Conservation (phyloP, 805 yeast species). For the Metschnikowia anglica region DNA sequence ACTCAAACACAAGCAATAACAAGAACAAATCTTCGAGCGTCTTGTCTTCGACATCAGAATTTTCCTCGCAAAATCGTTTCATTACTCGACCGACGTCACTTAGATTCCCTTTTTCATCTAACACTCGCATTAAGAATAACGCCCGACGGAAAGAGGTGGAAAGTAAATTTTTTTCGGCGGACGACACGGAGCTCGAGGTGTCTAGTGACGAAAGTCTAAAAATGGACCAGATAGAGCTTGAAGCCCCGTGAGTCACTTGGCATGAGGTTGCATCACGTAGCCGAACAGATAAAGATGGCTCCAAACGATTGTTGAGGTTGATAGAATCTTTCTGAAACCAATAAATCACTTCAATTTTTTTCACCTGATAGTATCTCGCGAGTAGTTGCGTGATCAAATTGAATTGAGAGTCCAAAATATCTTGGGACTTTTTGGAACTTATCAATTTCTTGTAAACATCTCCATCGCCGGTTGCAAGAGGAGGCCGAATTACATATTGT, state of each 20-base stretch:
- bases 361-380: constrained; percentile 82
- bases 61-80: constrained; percentile 27
- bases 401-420: constrained; percentile 59
- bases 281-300: constrained; percentile 33
- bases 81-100: constrained; percentile 50
- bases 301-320: constrained; percentile 51
- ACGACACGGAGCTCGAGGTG: not conserved
- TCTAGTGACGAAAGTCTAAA: constrained; percentile 18
- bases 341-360: constrained; percentile 52
- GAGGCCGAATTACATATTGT: constrained; percentile 57
- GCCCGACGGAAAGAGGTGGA: constrained; percentile 37
- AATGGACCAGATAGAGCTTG: constrained; percentile 5
- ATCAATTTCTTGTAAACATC: constrained; percentile 59
- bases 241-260: not conserved
- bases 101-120: constrained; percentile 31
- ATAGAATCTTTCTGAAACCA: constrained; percentile 52
- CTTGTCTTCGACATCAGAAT: constrained; percentile 18
- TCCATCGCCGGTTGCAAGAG: constrained; percentile 61
- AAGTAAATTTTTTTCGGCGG: constrained; percentile 6
- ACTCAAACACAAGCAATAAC: constrained; percentile 42
- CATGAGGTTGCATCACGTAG: not conserved
- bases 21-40: constrained; percentile 45
- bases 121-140: constrained; percentile 50
- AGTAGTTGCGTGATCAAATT: constrained; percentile 69
- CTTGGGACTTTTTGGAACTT: constrained; percentile 42